Base-by-base conservation (phyloP, 169 alveolate genomes). In the Hepatocystis sp. region DNA sequence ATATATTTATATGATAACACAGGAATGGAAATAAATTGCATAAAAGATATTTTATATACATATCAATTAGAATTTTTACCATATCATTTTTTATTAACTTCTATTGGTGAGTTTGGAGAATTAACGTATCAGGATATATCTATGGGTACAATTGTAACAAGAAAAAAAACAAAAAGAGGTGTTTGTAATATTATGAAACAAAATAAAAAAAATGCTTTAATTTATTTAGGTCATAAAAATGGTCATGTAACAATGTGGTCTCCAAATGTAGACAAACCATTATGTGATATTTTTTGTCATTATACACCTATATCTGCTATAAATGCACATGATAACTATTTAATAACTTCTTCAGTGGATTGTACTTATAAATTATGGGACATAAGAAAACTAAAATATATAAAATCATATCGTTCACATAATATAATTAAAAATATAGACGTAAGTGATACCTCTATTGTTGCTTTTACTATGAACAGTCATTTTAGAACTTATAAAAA, bases 181-280 rank as follows among this genome's bases (percentile, higher is more conserved):
- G 95, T 97, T 0, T 97, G 98, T 34, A 85, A 90, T 8, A 93
- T 95, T 28, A 91, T 98, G 95, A 85, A 95, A 21, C 96, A 93
- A 71, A 97, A 97, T 85, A 92, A 90, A 44, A 67, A 90, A 39
- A 96, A 97, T 93, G 99, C 97, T 13, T 96, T 97, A 3, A 91
- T 97, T 27, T 94, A 94, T 64, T 91, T 95, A 40, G 99, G 99
- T 0, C 99, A 98, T 84, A 91, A 90, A 23, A 94, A 93, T 67
- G 99, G 99, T 10, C 92, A 91, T 13, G 98, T 98, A 0, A 91
- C 98, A 23, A 92, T 98, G 91, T 97, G 98, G 97, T 90, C 98
- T 4, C 99, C 99, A n/a, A 98, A 97, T 88, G 92, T 95, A 47
- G 93, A 90, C 17, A 81, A 84, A 86, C 67, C 91, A 0, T 81